A percentile compares a stretch with the other conserved stretches of the same genome.
Conservation (phyloP, 768 basidiomycete genomes). For the Amanita jacksonii region DNA sequence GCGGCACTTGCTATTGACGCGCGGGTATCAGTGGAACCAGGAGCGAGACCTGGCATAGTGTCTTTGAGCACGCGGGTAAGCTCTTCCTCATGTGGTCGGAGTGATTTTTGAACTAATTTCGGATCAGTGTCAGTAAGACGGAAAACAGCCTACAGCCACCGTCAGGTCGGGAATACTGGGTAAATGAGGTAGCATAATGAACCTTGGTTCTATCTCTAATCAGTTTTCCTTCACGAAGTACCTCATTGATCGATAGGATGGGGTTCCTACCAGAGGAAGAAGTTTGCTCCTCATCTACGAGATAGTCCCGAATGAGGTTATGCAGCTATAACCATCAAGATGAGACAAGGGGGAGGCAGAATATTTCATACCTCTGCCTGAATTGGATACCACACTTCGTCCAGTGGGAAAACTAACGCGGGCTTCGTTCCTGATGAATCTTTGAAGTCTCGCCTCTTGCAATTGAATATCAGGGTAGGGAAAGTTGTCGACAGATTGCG, state of each 20-base stretch:
- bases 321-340: conserved; percentile 48
- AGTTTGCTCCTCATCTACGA: conserved; percentile 86
- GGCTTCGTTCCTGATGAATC: conserved; percentile 76
- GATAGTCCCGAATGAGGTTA: conserved; percentile 76
- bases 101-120: conserved; percentile 55
- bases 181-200: no score
- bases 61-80: conserved; percentile 76
- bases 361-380: conserved; percentile 66
- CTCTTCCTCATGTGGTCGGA: conserved; percentile 76
- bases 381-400: conserved; percentile 82
- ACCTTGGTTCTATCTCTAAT: conserved; percentile 77
- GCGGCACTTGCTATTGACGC: conserved; percentile 39
- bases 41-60: conserved; percentile 90
- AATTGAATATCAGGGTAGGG: not conserved
- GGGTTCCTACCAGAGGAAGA: conserved; percentile 74
- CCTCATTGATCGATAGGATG: conserved; percentile 89
- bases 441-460: conserved; percentile 81
- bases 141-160: conserved; percentile 62
- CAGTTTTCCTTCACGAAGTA: conserved; percentile 76
- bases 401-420: conserved; percentile 68
- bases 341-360: not conserved
- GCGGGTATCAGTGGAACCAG: conserved; percentile 59
- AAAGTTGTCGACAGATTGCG: conserved; percentile 13
- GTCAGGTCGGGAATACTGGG: no score
- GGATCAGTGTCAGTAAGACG: conserved; percentile 85